These are phyloP conservation scores for Quambalaria eucalypti DNA, from an alignment of 1,284 basidiomycete genomes.

Conservation along the genomic window DNA sequence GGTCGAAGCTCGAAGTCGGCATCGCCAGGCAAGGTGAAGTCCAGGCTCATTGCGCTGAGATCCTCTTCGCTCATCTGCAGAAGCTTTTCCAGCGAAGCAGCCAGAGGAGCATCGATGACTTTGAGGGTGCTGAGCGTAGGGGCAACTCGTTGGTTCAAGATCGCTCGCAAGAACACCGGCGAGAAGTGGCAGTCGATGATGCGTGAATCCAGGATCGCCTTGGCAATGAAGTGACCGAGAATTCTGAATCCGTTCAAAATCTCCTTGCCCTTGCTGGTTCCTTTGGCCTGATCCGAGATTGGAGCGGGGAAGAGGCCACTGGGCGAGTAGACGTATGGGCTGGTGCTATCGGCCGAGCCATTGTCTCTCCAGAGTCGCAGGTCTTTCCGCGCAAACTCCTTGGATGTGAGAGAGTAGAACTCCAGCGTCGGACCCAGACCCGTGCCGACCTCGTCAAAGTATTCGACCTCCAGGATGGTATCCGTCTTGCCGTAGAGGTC, in stretches of 20 bases:
- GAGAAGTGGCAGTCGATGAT: constrained; percentile 95
- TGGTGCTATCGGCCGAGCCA: constrained; percentile 49
- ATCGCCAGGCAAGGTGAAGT: constrained; percentile 93
- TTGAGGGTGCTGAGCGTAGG: constrained; percentile 63
- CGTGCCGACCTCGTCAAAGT: constrained; percentile 97
- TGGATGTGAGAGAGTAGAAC: constrained; percentile 88
- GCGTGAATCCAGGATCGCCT: constrained; percentile 89
- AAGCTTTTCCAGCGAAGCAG: constrained; percentile 73
- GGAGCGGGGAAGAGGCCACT: constrained; percentile 82
- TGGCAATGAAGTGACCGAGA: constrained; percentile 93
- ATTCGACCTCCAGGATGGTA: constrained; percentile 91
- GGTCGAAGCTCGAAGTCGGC: constrained; percentile 75
- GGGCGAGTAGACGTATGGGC: constrained; percentile 53
- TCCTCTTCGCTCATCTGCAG: constrained; percentile 55
- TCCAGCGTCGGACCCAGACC: constrained; percentile 96
- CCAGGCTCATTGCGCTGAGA: constrained; percentile 70
- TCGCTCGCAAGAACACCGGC: constrained; percentile 77
- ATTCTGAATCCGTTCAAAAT: constrained; percentile 62
- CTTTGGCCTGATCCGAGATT: constrained; percentile 56
- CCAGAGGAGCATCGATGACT: constrained; percentile 73
- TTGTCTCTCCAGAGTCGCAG: constrained; percentile 84
- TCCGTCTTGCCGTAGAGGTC: constrained; percentile 84
- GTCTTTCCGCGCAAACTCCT: constrained; percentile 78
- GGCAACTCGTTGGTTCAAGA: constrained; percentile 75
- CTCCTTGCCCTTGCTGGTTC: constrained; percentile 15